Evolutionary conservation across 2,329 filamentous ascomycete genomes (phyloP).

Genomic region (Hirsutella rhossiliensis): DNA sequence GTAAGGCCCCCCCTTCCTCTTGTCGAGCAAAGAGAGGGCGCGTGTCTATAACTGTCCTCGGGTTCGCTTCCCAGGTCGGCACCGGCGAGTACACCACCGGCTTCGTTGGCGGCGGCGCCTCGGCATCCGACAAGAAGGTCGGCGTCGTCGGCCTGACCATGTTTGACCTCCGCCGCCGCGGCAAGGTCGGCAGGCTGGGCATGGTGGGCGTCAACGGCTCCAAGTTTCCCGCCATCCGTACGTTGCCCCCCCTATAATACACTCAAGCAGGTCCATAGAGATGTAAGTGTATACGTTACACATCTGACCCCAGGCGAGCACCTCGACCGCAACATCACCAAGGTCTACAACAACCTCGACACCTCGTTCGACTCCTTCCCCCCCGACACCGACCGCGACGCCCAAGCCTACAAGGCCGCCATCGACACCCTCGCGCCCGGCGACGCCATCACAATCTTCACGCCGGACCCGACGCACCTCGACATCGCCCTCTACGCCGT

Average conservation of each 20-base stretch:
- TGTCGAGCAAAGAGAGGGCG: not conserved
- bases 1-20: conserved; percentile 24
- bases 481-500: conserved; percentile 89
- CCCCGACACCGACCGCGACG: conserved; percentile 58
- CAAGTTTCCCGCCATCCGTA: conserved; percentile 87
- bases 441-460: conserved; percentile 92
- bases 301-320: conserved; percentile 63
- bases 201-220: conserved; percentile 86
- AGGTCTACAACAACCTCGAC: conserved; percentile 82
- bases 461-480: conserved; percentile 84
- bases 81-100: conserved; percentile 96
- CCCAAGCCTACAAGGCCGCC: conserved; percentile 76
- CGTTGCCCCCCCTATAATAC: conserved; percentile 19
- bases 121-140: conserved; percentile 88
- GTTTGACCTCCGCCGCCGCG: conserved; percentile 77
- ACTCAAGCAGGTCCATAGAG: not conserved
- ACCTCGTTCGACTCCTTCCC: conserved; percentile 78
- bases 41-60: not conserved
- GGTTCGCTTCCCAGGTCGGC: conserved; percentile 45
- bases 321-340: conserved; percentile 73
- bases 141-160: conserved; percentile 84
- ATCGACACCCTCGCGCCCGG: conserved; percentile 74
- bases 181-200: conserved; percentile 73
- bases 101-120: conserved; percentile 74
- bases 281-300: too few species aligned